phyloP scores from a whole-genome alignment of 139 green algal species.

The Parachlorella kessleri region DNA sequence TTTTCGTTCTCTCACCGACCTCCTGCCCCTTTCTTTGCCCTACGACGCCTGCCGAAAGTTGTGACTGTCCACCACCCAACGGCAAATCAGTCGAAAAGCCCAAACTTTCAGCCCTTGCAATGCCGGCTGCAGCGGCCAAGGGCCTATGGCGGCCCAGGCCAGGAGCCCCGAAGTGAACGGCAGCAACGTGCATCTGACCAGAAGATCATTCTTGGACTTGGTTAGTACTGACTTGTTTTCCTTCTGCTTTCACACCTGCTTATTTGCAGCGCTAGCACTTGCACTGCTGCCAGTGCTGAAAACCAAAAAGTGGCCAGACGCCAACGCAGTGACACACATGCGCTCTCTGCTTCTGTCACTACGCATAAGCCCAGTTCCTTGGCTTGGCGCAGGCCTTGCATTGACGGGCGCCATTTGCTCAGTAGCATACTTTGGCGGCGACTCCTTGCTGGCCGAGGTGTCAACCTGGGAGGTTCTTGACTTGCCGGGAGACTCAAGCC shows the following conservation, averaged over 20 bases:
- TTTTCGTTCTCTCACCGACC: too few relatives aligned
- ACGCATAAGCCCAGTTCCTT: too few relatives aligned
- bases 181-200: conserved; percentile 18
- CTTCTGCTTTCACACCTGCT: too few relatives aligned
- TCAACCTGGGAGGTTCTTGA: not conserved
- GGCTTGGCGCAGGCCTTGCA: conserved; percentile 19
- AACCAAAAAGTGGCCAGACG: not conserved
- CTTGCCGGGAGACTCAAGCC: not conserved
- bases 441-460: not conserved
- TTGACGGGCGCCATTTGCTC: conserved; percentile 22
- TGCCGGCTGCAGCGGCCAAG: too few relatives aligned
- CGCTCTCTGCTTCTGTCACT: too few relatives aligned
- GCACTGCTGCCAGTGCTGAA: too few relatives aligned
- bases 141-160: not conserved
- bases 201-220: conserved; percentile 10
- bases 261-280: too few relatives aligned
- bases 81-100: too few relatives aligned
- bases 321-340: not conserved
- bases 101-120: too few relatives aligned
- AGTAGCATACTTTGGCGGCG: conserved; percentile 9
- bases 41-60: too few relatives aligned
- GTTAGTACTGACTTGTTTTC: not conserved
- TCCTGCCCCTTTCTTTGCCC: too few relatives aligned
- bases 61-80: too few relatives aligned
- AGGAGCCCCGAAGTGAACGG: not conserved